phyloP scores from a whole-genome alignment of 164 flowering plant genomes.

The Cinnamomum chago region DNA sequence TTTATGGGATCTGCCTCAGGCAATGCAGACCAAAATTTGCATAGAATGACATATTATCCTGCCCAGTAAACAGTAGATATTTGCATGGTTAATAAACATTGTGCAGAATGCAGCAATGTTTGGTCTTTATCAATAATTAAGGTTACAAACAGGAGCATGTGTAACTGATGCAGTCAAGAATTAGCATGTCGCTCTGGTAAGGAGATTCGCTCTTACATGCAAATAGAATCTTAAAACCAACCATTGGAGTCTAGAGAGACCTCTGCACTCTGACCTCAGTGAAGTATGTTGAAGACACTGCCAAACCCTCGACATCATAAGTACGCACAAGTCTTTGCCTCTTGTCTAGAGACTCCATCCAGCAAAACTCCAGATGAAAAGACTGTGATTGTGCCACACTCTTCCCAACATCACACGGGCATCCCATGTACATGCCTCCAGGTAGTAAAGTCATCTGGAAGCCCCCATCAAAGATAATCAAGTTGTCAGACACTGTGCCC shows the following conservation, averaged over 20 bases:
- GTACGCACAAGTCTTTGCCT: constrained; percentile 87
- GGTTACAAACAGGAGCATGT: neutral
- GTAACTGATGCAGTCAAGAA: neutral
- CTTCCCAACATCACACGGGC: constrained; percentile 62
- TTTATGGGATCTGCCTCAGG: too few relatives aligned
- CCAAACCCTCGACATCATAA: constrained; percentile 69
- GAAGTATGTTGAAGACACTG: constrained; percentile 79
- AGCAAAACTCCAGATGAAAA: constrained; percentile 91
- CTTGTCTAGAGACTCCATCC: constrained; percentile 68
- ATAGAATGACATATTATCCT: too few relatives aligned
- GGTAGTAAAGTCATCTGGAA: constrained; percentile 75
- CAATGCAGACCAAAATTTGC: too few relatives aligned
- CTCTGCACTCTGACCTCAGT: constrained; percentile 42
- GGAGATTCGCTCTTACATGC: neutral
- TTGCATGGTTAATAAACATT: neutral
- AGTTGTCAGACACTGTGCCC: constrained; percentile 49
- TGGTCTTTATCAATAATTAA: neutral
- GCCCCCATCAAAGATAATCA: constrained; percentile 66
- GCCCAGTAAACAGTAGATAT: neutral
- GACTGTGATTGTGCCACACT: constrained; percentile 60
- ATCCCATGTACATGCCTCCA: constrained; percentile 91
- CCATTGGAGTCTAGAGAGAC: neutral
- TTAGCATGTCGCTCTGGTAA: neutral
- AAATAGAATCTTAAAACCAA: neutral
- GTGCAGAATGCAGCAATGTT: neutral